Percentiles rank a stretch among this genome's conserved stretches.
Conservation (phyloP, 2,329 filamentous ascomycete genomes). For the Diaporthe sp. region DNA sequence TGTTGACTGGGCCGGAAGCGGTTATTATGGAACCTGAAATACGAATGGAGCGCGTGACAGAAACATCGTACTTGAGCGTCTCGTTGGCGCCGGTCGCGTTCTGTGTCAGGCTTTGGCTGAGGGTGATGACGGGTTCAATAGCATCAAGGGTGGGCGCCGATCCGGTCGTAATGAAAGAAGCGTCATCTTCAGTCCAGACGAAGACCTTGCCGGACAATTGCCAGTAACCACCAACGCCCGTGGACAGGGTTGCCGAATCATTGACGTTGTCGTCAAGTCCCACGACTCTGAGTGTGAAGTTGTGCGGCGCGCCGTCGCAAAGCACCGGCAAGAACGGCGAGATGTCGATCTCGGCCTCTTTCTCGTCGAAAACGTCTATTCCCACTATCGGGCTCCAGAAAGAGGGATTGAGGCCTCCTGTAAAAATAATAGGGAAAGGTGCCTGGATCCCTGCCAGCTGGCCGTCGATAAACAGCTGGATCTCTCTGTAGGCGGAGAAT, state of each 20-base stretch:
- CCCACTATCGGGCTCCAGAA: constrained; percentile 85
- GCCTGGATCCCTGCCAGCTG: constrained; percentile 80
- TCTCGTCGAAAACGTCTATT: constrained; percentile 82
- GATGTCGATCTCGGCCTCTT: constrained; percentile 86
- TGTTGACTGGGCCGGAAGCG: constrained; percentile 51
- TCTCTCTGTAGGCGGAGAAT: constrained; percentile 81
- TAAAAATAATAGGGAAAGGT: constrained; percentile 90
- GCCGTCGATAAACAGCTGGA: constrained; percentile 82
- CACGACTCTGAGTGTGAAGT: constrained; percentile 75
- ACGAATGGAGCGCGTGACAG: constrained; percentile 67
- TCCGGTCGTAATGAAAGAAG: constrained; percentile 67
- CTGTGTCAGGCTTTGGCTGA: constrained; percentile 63
- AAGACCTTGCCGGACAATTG: constrained; percentile 86
- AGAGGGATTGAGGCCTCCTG: constrained; percentile 81
- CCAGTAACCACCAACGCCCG: constrained; percentile 78
- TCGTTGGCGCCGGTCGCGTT: constrained; percentile 68
- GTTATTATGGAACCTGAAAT: constrained; percentile 67
- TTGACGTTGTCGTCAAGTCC: constrained; percentile 72
- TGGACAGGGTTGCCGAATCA: constrained; percentile 62
- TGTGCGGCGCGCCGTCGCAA: constrained; percentile 75
- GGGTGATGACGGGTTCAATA: constrained; percentile 59
- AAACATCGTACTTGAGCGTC: constrained; percentile 70
- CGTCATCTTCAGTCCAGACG: constrained; percentile 73
- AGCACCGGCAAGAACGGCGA: constrained; percentile 81
- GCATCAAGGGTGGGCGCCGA: constrained; percentile 49